Conservation (phyloP, 2,329 filamentous ascomycete species). For the Trichophyton mentagrophytes region DNA sequence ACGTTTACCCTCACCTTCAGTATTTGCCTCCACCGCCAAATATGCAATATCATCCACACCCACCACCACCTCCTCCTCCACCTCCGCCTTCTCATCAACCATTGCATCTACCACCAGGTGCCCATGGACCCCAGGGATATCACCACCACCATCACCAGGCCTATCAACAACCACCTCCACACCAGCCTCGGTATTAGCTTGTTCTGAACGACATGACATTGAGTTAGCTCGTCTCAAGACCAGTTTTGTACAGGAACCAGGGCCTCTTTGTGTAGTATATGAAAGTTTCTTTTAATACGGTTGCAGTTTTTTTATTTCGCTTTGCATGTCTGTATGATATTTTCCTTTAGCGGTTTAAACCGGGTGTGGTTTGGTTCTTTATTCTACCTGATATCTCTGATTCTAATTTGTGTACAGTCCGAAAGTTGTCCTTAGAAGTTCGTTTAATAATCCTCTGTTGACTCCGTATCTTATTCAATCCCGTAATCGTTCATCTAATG, state of each 20-base stretch:
- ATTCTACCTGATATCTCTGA: not conserved
- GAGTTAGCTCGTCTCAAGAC: not conserved
- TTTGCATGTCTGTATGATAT: not conserved
- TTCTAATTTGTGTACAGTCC: not conserved
- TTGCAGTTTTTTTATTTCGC: not conserved
- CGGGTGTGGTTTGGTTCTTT: not conserved
- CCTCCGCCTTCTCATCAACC: not conserved
- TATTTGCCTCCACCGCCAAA: slow-evolving; percentile 4
- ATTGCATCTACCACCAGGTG: not conserved
- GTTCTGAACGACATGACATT: not conserved
- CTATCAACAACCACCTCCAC: slow-evolving; percentile 7
- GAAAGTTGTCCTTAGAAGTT: not conserved
- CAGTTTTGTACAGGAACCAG: not conserved
- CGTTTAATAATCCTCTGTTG: not conserved
- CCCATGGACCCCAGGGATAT: slow-evolving; percentile 6
- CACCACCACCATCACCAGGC: slow-evolving; percentile 7
- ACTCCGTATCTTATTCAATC: not conserved
- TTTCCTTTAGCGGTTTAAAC: not conserved
- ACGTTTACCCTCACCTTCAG: slow-evolving; percentile 2
- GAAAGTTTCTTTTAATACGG: not conserved
- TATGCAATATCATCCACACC: not conserved
- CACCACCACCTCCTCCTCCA: slow-evolving; percentile 1
- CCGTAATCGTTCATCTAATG: too few species aligned
- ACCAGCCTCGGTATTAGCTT: not conserved
- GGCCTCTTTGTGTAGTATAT: not conserved